Base-by-base conservation (phyloP, 1,139 yeast species). In the Taphrina deformans region DNA sequence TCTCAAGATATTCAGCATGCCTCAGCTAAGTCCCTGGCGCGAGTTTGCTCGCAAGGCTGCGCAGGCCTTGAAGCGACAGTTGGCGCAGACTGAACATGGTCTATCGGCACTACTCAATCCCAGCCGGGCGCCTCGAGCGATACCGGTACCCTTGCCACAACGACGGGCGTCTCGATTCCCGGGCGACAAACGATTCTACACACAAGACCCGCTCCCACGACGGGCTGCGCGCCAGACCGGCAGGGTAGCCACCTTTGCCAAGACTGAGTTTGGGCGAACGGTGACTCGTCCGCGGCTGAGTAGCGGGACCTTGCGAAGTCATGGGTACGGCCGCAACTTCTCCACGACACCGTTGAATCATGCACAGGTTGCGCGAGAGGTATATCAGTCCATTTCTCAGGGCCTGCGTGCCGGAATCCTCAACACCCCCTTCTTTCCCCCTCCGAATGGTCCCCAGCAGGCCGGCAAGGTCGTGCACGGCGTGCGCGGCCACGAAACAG, bases 11-110 rank as follows among this genome's bases (percentile, higher is more conserved):
- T 29, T 3, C 14, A 18, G 16, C 18, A 53, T 53, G 58, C 33
- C 58, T 35, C 31, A 18, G 3, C 10, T 53, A 9, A 38, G 23
- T 26, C 41, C 23, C n/a, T 51, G 63, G 63, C 51, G 56, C 18
- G 63, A 59, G 23, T 29, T 52, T 24, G 63, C 63, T 44, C 63
- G 63, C 63, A 59, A 59, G 53, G 40, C 55, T 9, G 63, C 63
- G 56, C 63, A 59, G 31, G 56, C 63, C 14, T 38, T 59, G 29
- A 59, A 41, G 50, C 63, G 63, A 10, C 63, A 59, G 29, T 26
- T 59, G 21, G 56, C 53, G 38, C 63, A 59, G 46, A 59, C 63
- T 7, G 63, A 59, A 29, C 27, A 48, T n/a, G 63, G 55, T 7
- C 27, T 59, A 7, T 27, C 56, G 23, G 35, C 41, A 14, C 38